Percentiles rank a stretch among this genome's conserved stretches.
Conservation (phyloP, 805 yeast genomes). For the Wickerhamomyces queroliae region DNA sequence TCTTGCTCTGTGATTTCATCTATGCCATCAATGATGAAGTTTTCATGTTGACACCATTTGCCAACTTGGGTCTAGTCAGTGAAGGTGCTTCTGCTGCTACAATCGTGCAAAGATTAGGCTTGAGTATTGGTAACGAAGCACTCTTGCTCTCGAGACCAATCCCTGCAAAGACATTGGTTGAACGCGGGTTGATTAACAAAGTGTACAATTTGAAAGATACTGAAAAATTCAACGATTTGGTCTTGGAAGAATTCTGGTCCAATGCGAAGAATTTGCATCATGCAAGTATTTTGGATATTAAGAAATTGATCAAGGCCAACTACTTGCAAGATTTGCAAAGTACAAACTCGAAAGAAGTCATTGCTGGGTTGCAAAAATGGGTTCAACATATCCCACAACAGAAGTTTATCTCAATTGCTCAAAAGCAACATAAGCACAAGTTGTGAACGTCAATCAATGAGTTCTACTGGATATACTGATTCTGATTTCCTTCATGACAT, state of each 20-base stretch:
- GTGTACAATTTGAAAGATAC: slow-evolving; percentile 38
- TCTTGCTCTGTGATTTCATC: slow-evolving; percentile 70
- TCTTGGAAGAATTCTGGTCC: slow-evolving; percentile 32
- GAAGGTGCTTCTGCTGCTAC: slow-evolving; percentile 77
- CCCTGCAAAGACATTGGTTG: slow-evolving; percentile 46
- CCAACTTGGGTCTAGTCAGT: slow-evolving; percentile 74
- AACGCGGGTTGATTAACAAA: slow-evolving; percentile 58
- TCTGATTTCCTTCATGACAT: slow-evolving; percentile 1
- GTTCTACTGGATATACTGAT: not conserved
- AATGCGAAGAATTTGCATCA: slow-evolving; percentile 30
- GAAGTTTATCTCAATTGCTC: slow-evolving; percentile 52
- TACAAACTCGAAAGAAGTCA: slow-evolving; percentile 60
- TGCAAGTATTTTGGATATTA: slow-evolving; percentile 39
- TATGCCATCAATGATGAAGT: slow-evolving; percentile 57
- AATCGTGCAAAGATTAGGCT: slow-evolving; percentile 63
- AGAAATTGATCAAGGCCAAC: slow-evolving; percentile 29
- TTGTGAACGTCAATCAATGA: slow-evolving; percentile 26
- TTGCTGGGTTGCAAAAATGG: slow-evolving; percentile 67
- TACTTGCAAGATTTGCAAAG: slow-evolving; percentile 30
- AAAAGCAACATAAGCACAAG: slow-evolving; percentile 56
- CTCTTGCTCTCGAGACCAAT: slow-evolving; percentile 65
- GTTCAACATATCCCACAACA: slow-evolving; percentile 66
- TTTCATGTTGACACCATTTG: slow-evolving; percentile 68
- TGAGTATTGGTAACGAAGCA: slow-evolving; percentile 68
- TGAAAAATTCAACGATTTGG: slow-evolving; percentile 41